phyloP scores from a whole-genome alignment of 176 grass and related monocot genomes.

The Carex myosuroides region DNA sequence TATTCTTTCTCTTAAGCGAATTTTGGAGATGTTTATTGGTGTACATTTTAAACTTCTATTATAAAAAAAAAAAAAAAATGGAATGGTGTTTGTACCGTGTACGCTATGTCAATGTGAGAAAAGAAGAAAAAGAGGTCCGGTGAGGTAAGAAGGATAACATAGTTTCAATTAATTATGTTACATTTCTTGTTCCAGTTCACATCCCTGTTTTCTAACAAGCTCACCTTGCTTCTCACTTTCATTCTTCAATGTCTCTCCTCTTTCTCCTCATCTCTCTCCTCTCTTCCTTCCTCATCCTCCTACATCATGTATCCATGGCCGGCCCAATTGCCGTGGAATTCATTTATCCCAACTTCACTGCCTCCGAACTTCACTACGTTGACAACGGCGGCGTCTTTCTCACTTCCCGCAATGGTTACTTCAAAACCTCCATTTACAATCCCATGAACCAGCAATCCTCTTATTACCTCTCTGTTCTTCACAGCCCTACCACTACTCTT shows the following conservation, averaged over 20 bases:
- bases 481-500: constrained; percentile 34
- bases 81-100: not conserved
- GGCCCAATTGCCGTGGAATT: constrained; percentile 27
- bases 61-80: not conserved
- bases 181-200: not conserved
- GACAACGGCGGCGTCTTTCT: constrained; percentile 60
- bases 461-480: constrained; percentile 61
- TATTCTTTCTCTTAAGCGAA: no score
- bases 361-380: constrained; percentile 26
- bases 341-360: constrained; percentile 46
- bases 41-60: not conserved
- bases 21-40: not conserved
- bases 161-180: not conserved
- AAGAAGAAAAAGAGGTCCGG: not conserved
- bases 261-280: constrained; percentile 4
- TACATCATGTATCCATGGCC: constrained; percentile 5
- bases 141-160: not conserved
- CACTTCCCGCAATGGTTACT: constrained; percentile 31
- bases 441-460: constrained; percentile 38
- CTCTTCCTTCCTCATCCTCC: constrained; percentile 21
- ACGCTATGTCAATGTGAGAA: not conserved
- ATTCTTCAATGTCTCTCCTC: constrained; percentile 39
- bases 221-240: not conserved
- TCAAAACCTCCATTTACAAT: constrained; percentile 39
- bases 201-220: constrained; percentile 23